A percentile compares a stretch with the other conserved stretches of the same genome.
Evolutionary conservation across 306 rosid genomes (phyloP).

Genomic region (Pterocarpus macrocarpus): DNA sequence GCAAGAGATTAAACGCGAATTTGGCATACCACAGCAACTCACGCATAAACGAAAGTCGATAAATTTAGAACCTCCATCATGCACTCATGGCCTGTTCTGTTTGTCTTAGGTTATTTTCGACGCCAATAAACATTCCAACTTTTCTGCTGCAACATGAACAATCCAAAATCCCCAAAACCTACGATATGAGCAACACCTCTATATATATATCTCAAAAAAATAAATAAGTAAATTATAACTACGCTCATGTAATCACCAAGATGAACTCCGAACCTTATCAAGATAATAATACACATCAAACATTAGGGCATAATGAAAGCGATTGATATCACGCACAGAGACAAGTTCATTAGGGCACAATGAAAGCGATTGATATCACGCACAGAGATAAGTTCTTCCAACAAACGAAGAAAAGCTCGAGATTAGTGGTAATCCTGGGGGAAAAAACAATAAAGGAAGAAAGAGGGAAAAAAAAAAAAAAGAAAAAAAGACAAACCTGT

Average conservation of each 20-base stretch:
- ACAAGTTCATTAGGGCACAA: too few species aligned
- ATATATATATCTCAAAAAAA: background rate
- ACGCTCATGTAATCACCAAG: background rate
- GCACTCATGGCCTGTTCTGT: background rate
- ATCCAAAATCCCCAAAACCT: slow-evolving; percentile 27
- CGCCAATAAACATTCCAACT: background rate
- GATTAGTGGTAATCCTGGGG: background rate
- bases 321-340: too few species aligned
- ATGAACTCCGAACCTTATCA: slow-evolving; percentile 15
- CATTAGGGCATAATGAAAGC: background rate
- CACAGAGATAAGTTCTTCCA: too few species aligned
- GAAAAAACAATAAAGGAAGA: too few species aligned
- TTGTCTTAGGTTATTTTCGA: too few species aligned
- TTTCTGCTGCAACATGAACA: slow-evolving; percentile 21
- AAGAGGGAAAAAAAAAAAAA: background rate
- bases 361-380: too few species aligned
- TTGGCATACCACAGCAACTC: background rate
- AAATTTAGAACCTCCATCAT: slow-evolving; percentile 14
- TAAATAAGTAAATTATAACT: background rate
- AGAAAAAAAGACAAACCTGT: too few species aligned
- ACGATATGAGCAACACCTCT: slow-evolving; percentile 3
- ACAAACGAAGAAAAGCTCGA: slow-evolving; percentile 12
- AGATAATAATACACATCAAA: slow-evolving; percentile 31
- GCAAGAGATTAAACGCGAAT: slow-evolving; percentile 5
- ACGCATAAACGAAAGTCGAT: background rate